These are phyloP conservation scores for Porodaedalea pini DNA, from an alignment of 1,284 basidiomycete genomes.

Conservation along the genomic window DNA sequence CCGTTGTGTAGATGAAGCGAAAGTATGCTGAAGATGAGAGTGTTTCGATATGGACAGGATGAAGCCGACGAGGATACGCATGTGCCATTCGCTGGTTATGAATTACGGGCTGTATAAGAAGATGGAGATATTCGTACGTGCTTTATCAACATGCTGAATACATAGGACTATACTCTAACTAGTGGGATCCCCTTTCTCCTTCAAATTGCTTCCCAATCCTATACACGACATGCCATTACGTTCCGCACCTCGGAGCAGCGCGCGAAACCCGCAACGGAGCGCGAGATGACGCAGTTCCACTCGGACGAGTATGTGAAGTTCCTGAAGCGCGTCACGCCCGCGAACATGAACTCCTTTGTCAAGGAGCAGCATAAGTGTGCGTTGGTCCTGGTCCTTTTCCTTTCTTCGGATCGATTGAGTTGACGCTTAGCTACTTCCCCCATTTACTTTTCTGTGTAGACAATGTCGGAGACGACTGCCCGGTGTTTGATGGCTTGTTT, in stretches of 20 bases:
- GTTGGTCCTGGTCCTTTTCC: slow-evolving; percentile 27
- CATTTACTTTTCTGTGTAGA: slow-evolving; percentile 39
- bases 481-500: slow-evolving; percentile 96
- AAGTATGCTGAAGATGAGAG: background rate
- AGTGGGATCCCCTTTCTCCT: background rate
- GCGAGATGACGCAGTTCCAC: slow-evolving; percentile 96
- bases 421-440: background rate
- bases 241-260: slow-evolving; percentile 48
- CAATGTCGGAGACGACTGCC: slow-evolving; percentile 94
- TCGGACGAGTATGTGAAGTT: slow-evolving; percentile 95
- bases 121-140: slow-evolving; percentile 95
- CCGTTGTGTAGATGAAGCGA: background rate
- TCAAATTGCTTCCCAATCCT: background rate
- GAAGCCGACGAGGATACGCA: slow-evolving; percentile 97
- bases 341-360: slow-evolving; percentile 83
- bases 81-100: slow-evolving; percentile 99
- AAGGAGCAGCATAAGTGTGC: slow-evolving; percentile 96
- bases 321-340: slow-evolving; percentile 77
- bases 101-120: slow-evolving; percentile 97
- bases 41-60: slow-evolving; percentile 50
- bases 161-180: background rate
- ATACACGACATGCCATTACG: too few relatives aligned
- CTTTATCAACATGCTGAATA: background rate
- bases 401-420: background rate
- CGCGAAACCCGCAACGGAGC: slow-evolving; percentile 97